Evolutionary conservation across 352 stramenopile genomes (phyloP).

Genomic region (Elongisporangium undulatum): DNA sequence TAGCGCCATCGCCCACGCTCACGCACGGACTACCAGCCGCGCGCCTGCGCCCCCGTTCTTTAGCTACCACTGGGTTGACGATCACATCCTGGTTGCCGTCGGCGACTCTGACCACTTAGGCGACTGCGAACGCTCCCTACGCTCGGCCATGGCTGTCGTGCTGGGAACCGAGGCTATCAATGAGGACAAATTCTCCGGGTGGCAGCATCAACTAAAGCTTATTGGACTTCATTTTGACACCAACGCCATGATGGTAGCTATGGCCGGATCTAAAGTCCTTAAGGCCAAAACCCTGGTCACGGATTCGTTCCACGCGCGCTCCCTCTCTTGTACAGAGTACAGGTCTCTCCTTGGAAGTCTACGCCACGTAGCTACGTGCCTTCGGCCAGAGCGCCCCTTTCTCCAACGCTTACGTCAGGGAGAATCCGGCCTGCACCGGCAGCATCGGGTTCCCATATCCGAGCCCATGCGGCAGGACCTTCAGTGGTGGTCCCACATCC

Average conservation of each 20-base stretch:
- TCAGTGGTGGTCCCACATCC: conserved; percentile 9
- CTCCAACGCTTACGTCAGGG: conserved; percentile 5
- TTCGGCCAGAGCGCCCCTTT: conserved; percentile 6
- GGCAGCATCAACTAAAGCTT: conserved; percentile 5
- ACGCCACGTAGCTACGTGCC: conserved; percentile 16
- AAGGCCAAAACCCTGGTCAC: conserved; percentile 3
- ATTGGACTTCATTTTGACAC: conserved; percentile 16
- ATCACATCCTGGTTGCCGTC: conserved; percentile 14
- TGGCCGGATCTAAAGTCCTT: not conserved
- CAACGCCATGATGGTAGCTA: conserved; percentile 1
- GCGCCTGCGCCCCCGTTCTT: not conserved
- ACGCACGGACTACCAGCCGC: not conserved
- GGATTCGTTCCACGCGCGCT: not conserved
- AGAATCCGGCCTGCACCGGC: conserved; percentile 2
- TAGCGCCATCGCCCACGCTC: conserved; percentile 9
- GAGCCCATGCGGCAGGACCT: conserved; percentile 11
- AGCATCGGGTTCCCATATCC: not conserved
- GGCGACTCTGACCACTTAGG: conserved; percentile 1
- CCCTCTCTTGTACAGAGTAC: conserved; percentile 3
- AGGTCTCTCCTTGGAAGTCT: conserved; percentile 9
- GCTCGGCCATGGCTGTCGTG: conserved; percentile 7
- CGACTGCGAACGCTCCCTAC: conserved; percentile 7
- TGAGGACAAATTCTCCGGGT: conserved; percentile 15
- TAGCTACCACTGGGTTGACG: conserved; percentile 18
- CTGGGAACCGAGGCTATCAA: conserved; percentile 9